These are phyloP conservation scores for Cyberlindnera suaveolens DNA, from an alignment of 805 yeast species.

Conservation along the genomic window DNA sequence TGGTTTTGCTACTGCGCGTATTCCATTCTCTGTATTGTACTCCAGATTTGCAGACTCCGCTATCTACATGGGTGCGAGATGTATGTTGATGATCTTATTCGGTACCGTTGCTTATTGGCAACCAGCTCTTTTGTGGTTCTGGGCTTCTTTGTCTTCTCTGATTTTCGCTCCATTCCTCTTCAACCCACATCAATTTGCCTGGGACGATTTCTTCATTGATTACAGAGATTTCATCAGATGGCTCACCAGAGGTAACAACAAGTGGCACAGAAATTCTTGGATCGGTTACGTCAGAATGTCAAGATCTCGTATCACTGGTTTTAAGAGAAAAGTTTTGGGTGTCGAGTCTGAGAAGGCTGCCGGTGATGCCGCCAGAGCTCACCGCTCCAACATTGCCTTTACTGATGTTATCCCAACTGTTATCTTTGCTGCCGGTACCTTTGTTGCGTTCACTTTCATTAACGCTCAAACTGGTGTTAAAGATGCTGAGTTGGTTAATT, in stretches of 20 bases:
- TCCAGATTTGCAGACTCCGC: slow-evolving; percentile 78
- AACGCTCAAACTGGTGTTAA: slow-evolving; percentile 83
- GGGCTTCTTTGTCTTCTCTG: slow-evolving; percentile 87
- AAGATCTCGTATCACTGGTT: slow-evolving; percentile 82
- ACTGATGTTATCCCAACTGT: slow-evolving; percentile 70
- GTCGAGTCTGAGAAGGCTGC: slow-evolving; percentile 78
- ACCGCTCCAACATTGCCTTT: slow-evolving; percentile 63
- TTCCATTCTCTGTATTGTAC: slow-evolving; percentile 67
- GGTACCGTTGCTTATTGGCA: slow-evolving; percentile 84
- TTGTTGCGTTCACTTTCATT: slow-evolving; percentile 72
- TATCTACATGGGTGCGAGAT: slow-evolving; percentile 79
- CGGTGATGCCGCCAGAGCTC: slow-evolving; percentile 81
- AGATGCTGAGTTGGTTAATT: slow-evolving; percentile 49
- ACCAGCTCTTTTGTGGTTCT: slow-evolving; percentile 92
- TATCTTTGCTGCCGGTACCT: slow-evolving; percentile 72
- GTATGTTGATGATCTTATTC: slow-evolving; percentile 62
- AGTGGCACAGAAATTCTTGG: slow-evolving; percentile 88
- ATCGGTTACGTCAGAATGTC: slow-evolving; percentile 77
- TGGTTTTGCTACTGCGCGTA: slow-evolving; percentile 79
- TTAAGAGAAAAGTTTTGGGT: slow-evolving; percentile 66
- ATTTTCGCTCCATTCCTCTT: slow-evolving; percentile 89
- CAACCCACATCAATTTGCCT: slow-evolving; percentile 96
- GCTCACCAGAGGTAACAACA: slow-evolving; percentile 86
- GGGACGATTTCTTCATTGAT: slow-evolving; percentile 94
- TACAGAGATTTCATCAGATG: slow-evolving; percentile 90